Conservation (phyloP, 768 basidiomycete genomes). For the Vararia minispora region DNA sequence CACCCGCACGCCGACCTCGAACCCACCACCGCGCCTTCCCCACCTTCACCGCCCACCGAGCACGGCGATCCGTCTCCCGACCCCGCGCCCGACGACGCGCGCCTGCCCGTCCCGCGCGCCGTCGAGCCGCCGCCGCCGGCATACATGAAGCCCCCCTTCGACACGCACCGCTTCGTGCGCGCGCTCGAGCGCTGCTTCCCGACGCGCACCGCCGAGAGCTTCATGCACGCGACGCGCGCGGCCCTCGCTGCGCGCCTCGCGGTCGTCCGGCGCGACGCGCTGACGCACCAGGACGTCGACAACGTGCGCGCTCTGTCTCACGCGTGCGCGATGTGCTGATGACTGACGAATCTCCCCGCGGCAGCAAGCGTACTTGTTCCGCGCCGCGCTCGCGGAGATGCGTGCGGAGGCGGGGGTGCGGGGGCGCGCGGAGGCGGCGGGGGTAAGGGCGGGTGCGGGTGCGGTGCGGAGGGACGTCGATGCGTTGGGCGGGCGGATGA, state of each 20-base stretch:
- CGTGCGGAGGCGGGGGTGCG: slow-evolving; percentile 76
- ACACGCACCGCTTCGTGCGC: slow-evolving; percentile 69
- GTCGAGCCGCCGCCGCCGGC: slow-evolving; percentile 17
- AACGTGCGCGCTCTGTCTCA: slow-evolving; percentile 42
- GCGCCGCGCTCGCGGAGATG: slow-evolving; percentile 85
- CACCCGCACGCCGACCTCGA: neutral
- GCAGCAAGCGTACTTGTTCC: slow-evolving; percentile 93
- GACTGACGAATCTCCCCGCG: slow-evolving; percentile 1
- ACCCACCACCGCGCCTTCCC: neutral
- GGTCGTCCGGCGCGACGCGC: slow-evolving; percentile 57
- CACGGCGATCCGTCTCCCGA: neutral
- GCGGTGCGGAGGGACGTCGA: slow-evolving; percentile 83
- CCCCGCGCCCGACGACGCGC: slow-evolving; percentile 5
- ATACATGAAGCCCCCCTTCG: slow-evolving; percentile 65
- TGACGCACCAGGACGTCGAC: slow-evolving; percentile 69
- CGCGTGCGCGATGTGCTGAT: neutral
- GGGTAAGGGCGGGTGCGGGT: slow-evolving; percentile 67
- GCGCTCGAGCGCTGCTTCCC: slow-evolving; percentile 68
- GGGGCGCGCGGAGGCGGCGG: slow-evolving; percentile 73
- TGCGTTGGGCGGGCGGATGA: slow-evolving; percentile 77
- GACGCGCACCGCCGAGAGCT: slow-evolving; percentile 56
- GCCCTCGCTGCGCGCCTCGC: slow-evolving; percentile 68
- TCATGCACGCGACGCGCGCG: slow-evolving; percentile 79
- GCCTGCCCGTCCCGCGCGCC: neutral
- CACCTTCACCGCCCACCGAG: neutral